A percentile compares a stretch with the other conserved stretches of the same genome.
phyloP scores from a whole-genome alignment of 2,329 filamentous ascomycete genomes.

The Sclerotinia borealis region DNA sequence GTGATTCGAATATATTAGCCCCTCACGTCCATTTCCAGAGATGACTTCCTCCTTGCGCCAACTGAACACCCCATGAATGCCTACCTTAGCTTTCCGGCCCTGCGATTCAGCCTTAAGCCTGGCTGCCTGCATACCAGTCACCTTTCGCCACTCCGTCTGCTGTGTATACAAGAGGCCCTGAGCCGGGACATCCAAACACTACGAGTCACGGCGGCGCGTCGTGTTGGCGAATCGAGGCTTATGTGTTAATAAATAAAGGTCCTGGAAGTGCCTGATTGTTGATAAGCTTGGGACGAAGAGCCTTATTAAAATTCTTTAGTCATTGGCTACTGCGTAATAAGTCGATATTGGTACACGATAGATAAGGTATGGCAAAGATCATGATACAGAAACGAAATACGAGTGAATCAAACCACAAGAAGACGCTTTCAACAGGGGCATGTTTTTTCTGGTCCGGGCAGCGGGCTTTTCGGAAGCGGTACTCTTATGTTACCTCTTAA shows the following conservation, averaged over 20 bases:
- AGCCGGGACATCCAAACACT: conserved; percentile 13
- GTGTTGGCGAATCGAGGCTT: conserved; percentile 2
- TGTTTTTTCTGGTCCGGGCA: conserved; percentile 11
- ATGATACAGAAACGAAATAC: conserved; percentile 1
- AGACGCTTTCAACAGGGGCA: conserved; percentile 12
- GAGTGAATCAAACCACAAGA: conserved; percentile 2
- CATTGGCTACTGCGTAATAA: conserved; percentile 10
- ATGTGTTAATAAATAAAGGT: background rate
- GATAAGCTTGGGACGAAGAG: background rate
- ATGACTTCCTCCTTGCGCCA: conserved; percentile 14
- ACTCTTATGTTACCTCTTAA: background rate
- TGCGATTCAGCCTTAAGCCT: conserved; percentile 52
- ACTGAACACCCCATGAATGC: background rate
- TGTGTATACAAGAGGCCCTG: conserved; percentile 23
- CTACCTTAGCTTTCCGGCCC: conserved; percentile 57
- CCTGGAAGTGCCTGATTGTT: background rate
- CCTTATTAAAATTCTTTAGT: conserved; percentile 5
- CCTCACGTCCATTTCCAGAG: conserved; percentile 25
- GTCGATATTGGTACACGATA: conserved; percentile 10
- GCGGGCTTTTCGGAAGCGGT: conserved; percentile 2
- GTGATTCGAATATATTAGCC: conserved; percentile 21
- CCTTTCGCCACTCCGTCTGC: conserved; percentile 31
- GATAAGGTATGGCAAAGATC: conserved; percentile 11
- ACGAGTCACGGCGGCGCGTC: conserved; percentile 3
- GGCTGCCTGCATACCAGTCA: conserved; percentile 39